Base-by-base conservation (phyloP, 306 rosid species). In the Rubus parviflorus region DNA sequence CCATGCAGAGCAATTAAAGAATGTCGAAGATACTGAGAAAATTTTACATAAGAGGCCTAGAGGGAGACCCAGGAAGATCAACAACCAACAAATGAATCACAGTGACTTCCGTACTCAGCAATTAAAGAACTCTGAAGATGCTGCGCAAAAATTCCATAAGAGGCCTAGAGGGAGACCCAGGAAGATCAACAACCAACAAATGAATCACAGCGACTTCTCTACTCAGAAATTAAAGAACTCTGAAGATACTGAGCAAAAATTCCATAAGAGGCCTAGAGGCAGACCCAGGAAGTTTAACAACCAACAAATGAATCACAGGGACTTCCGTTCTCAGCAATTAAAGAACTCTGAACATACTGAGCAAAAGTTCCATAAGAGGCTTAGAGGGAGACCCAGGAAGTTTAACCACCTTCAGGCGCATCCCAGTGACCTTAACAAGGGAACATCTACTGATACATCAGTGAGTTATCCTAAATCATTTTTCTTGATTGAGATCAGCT, bases 91-190 rank as follows among this genome's bases (percentile, higher is more conserved):
- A 40, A 62, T 57, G 57, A 43, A 68, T 69, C 30, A 53, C 75
- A 74, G 45, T 51, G 79, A 40, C 75, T 62, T 65, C 54, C 75
- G 47, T 15, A 6, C 70, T 42, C 64, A 46, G 49, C 40, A 56
- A 70, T 40, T 83, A 47, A 81, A 56, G 71, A 69, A 66, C 25
- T 47, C 81, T 7, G 81, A 71, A 35, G 67, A 47, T 54, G 43
- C 42, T 48, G 65, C 51, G 53, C 30, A 14, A 43, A 68, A 60
- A 25, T 72, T 57, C 54, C 78, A 48, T 67, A 82, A 75, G 70
- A 80, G 82, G 72, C 71, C 84, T 48, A 80, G 84, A 40, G 86
- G 75, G 81, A 80, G 85, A 71, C 79, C 84, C 72, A 73, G 75
- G 76, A 79, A 69, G 64, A 77, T 79, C 57, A 48, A 25, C 51